Conservation (phyloP, 2,329 filamentous ascomycete genomes). For the Colletotrichum sp. region DNA sequence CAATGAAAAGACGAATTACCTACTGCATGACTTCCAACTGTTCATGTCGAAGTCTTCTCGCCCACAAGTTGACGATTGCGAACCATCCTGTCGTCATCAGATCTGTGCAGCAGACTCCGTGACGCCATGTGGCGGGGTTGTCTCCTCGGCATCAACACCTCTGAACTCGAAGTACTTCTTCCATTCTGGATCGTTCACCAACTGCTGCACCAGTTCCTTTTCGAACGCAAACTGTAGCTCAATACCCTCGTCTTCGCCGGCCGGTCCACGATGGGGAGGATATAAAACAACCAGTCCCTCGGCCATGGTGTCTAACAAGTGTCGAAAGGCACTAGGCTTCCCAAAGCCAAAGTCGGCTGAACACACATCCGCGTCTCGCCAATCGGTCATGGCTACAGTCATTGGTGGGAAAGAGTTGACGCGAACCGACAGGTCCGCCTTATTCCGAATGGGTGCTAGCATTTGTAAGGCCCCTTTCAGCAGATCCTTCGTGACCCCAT, state of each 20-base stretch:
- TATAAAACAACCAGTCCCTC: slow-evolving; percentile 35
- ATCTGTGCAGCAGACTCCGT: neutral
- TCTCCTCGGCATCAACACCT: slow-evolving; percentile 32
- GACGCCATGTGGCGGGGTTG: neutral
- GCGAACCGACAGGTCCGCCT: slow-evolving; percentile 35
- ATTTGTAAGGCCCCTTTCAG: slow-evolving; percentile 32
- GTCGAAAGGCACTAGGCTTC: slow-evolving; percentile 35
- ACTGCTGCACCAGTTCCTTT: slow-evolving; percentile 30
- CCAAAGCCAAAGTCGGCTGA: slow-evolving; percentile 41
- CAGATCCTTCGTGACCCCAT: slow-evolving; percentile 35
- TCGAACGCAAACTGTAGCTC: slow-evolving; percentile 40
- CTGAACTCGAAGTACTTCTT: slow-evolving; percentile 41
- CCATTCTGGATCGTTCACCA: slow-evolving; percentile 41
- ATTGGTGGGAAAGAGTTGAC: slow-evolving; percentile 40
- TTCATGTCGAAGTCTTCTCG: neutral
- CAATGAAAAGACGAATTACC: neutral
- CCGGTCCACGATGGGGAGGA: slow-evolving; percentile 28
- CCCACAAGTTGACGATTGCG: neutral
- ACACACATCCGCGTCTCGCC: slow-evolving; percentile 34
- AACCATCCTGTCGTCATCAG: accelerated
- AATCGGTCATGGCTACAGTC: slow-evolving; percentile 39
- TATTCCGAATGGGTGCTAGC: slow-evolving; percentile 41
- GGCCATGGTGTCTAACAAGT: slow-evolving; percentile 33
- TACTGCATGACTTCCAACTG: neutral
- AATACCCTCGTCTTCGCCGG: slow-evolving; percentile 37